These are phyloP conservation scores for Penicillium sp. DNA, from an alignment of 2,329 filamentous ascomycete genomes.

Conservation along the genomic window DNA sequence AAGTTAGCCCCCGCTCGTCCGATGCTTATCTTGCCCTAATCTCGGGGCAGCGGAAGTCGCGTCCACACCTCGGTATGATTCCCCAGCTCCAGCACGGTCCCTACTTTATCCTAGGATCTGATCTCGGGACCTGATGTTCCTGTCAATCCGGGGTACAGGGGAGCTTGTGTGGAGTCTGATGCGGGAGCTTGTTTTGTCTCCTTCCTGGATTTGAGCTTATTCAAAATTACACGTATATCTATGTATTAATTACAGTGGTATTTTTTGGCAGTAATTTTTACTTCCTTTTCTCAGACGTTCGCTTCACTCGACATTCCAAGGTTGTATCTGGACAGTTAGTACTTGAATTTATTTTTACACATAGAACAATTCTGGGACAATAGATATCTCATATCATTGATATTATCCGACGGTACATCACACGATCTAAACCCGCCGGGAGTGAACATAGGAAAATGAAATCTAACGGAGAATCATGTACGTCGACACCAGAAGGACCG, in stretches of 20 bases:
- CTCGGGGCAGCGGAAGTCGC: conserved; percentile 16
- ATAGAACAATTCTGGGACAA: conserved; percentile 4
- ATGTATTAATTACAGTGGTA: conserved; percentile 6
- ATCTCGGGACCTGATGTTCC: conserved; percentile 6
- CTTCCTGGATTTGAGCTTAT: conserved; percentile 6
- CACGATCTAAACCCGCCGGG: conserved; percentile 21
- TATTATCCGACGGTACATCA: conserved; percentile 24
- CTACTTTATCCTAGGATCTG: conserved; percentile 13
- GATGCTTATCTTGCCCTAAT: conserved; percentile 8
- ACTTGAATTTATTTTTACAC: background rate
- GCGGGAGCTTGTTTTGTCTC: conserved; percentile 2
- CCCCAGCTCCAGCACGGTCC: conserved; percentile 17
- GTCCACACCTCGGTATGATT: conserved; percentile 5
- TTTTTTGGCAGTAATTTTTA: conserved; percentile 8
- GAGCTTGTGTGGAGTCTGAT: conserved; percentile 19
- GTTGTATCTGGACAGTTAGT: no score
- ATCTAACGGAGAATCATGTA: conserved; percentile 22
- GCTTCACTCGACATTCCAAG: background rate
- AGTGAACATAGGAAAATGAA: conserved; percentile 22
- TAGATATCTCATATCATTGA: conserved; percentile 18
- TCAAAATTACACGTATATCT: conserved; percentile 3
- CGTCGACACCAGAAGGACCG: conserved; percentile 21
- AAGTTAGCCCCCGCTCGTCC: conserved; percentile 12
- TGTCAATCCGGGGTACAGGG: conserved; percentile 18
- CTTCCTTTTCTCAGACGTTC: background rate